Base-by-base conservation (phyloP, 2,329 filamentous ascomycete species). In the Cladophialophora exuberans region DNA sequence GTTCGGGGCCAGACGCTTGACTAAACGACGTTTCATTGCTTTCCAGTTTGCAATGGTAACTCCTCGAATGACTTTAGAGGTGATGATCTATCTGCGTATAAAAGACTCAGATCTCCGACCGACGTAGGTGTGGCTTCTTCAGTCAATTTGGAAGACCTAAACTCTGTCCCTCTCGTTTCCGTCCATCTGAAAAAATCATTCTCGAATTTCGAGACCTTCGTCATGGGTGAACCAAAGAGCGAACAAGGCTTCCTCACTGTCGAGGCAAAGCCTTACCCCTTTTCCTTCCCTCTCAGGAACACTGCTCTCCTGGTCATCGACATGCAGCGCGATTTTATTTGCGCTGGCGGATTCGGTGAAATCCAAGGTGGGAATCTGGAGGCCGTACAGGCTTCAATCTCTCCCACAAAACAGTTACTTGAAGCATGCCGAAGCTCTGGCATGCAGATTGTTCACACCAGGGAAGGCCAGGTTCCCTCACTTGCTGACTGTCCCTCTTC, bases 191-290 rank as follows among this genome's bases (percentile, higher is more conserved):
- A 22, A 18, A 18, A 10, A 13, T 35, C 18, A 35, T 20, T 28
- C 26, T 35, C 13, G 28, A 26, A 35, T 9, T 26, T 6, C 22
- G 18, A 42, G 4, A 13, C 22, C 26, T 10, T 26, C 39, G 22
- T 13, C 11, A 59, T 59, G 57, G 65, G 62, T 20, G 67, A 69
- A 41, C 58, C 69, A 5, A 68, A 69, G 30, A 45, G 50, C 35
- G 30, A 44, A 9, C 68, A 72, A 4, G 91, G 91, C 59, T 92
- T 90, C 76, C 90, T 99, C 68, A 91, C 97, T 67, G 83, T 97
- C 63, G 94, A 99, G 47, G 69, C 65, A 31, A 70, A 73, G 56
- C 79, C 79, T 10, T 81, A 81, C 64, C 66, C 72, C 2, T 82
- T 76, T 63, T 69, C 67, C 3, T 81, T 82, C 54, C 70, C 73